Conservation (phyloP, 78 protist genomes). For the Pigoraptor vietnamica region DNA sequence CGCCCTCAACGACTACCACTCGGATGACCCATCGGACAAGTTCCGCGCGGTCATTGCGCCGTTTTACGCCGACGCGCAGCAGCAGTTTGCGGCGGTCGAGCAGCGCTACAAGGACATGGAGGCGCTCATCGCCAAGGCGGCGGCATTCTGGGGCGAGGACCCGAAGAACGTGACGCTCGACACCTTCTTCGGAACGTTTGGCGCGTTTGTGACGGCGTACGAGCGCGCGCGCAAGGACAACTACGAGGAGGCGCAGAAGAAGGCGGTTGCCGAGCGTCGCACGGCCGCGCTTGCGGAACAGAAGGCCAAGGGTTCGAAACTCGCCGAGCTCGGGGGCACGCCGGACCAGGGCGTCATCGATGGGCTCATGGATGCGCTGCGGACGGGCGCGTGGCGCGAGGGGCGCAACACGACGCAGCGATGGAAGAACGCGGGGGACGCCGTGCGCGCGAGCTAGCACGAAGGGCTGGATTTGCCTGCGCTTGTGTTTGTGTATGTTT, state of each 20-base stretch:
- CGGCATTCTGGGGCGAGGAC: conserved; percentile 19
- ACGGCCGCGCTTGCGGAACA: background rate
- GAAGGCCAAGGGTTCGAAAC: background rate
- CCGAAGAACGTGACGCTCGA: conserved; percentile 4
- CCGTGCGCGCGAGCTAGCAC: background rate
- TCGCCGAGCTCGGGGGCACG: background rate
- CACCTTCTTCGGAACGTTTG: conserved; percentile 3
- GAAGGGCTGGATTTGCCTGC: background rate
- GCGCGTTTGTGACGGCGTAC: background rate
- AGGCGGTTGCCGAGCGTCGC: background rate
- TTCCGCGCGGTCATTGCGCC: background rate
- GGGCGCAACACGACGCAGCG: background rate
- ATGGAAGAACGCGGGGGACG: background rate
- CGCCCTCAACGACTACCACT: background rate
- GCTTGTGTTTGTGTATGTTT: background rate
- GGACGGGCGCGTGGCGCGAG: conserved; percentile 12
- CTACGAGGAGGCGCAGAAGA: background rate
- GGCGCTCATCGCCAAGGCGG: background rate
- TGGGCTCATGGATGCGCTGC: conserved; percentile 13
- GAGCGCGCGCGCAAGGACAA: background rate
- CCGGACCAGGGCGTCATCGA: conserved; percentile 24
- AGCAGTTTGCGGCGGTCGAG: background rate
- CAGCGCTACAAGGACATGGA: background rate
- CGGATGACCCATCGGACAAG: background rate
- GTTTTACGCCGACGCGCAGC: background rate